A percentile compares a stretch with the other conserved stretches of the same genome.
phyloP scores from a whole-genome alignment of 305 asterid genomes.

The Fraxinus xanthoxyloides region DNA sequence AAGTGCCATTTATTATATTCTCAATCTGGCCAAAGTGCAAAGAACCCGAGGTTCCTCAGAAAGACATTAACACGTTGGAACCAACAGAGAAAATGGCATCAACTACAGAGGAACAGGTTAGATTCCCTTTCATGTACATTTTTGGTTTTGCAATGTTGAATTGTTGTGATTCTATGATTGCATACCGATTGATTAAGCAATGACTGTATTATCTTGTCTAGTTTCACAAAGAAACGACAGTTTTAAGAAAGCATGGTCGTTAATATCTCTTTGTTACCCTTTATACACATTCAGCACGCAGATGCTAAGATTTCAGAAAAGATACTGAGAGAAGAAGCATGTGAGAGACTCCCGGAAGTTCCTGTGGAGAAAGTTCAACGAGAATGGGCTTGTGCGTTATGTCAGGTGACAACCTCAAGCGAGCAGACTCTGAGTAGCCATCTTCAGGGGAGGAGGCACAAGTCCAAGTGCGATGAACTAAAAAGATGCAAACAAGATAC shows the following conservation, averaged over 20 bases:
- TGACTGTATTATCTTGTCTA: neutral
- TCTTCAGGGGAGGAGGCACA: constrained; percentile 34
- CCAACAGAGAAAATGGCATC: constrained; percentile 10
- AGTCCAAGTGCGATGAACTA: too few species aligned
- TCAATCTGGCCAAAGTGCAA: neutral
- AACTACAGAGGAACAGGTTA: constrained; percentile 7
- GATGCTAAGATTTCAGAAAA: constrained; percentile 6
- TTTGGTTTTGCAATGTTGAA: neutral
- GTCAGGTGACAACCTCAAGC: constrained; percentile 28
- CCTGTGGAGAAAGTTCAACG: constrained; percentile 15
- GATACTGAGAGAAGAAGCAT: constrained; percentile 6
- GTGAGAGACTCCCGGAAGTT: neutral
- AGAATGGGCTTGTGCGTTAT: constrained; percentile 38
- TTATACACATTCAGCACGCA: constrained; percentile 16
- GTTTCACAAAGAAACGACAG: too few species aligned
- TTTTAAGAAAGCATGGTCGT: neutral
- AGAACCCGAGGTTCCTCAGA: neutral
- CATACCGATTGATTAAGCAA: neutral
- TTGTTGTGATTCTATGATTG: neutral
- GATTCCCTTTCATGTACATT: neutral
- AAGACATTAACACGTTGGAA: neutral
- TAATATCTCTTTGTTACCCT: neutral
- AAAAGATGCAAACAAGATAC: too few species aligned
- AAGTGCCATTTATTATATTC: neutral
- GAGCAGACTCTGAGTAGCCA: constrained; percentile 28